A percentile compares a stretch with the other conserved stretches of the same genome.
These are phyloP conservation scores for Lophium mytilinum DNA, from an alignment of 495 filamentous ascomycete genomes.

Conservation along the genomic window DNA sequence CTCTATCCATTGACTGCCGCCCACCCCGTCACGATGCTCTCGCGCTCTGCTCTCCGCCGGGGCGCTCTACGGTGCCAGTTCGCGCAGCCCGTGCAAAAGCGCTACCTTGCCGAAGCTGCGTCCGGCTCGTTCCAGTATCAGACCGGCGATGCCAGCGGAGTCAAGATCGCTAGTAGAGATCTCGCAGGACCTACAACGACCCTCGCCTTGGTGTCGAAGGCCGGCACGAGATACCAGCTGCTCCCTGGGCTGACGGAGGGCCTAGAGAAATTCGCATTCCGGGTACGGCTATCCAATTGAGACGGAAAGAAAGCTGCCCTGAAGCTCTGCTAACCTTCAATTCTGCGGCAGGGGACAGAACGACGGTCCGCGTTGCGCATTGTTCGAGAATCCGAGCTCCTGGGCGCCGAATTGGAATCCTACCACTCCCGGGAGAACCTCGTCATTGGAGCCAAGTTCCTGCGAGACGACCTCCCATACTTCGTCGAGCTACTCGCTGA, in stretches of 20 bases:
- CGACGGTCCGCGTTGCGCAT: constrained; percentile 85
- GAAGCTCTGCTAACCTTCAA: constrained; percentile 21
- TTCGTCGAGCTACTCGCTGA: constrained; percentile 93
- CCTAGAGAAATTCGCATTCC: constrained; percentile 90
- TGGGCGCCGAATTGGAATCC: constrained; percentile 76
- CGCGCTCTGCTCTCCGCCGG: constrained; percentile 68
- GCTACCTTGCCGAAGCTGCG: constrained; percentile 73
- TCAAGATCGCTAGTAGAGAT: constrained; percentile 88
- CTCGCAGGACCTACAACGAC: constrained; percentile 78
- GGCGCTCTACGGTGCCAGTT: constrained; percentile 61
- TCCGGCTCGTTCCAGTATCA: constrained; percentile 82
- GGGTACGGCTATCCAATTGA: constrained; percentile 50
- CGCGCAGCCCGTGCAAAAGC: constrained; percentile 50
- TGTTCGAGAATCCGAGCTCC: constrained; percentile 85
- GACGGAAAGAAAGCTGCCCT: not conserved
- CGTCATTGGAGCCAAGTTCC: constrained; percentile 85
- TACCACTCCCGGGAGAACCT: constrained; percentile 89
- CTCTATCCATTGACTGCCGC: constrained; percentile 17
- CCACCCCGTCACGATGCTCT: constrained; percentile 58
- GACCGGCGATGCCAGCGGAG: constrained; percentile 69
- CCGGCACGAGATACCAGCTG: constrained; percentile 83
- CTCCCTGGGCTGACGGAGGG: constrained; percentile 83
- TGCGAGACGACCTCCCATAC: constrained; percentile 91
- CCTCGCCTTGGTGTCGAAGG: constrained; percentile 84
- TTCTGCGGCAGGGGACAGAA: constrained; percentile 58